phyloP scores from a whole-genome alignment of 2,329 filamentous ascomycete species.

The Grosmannia clavigera region DNA sequence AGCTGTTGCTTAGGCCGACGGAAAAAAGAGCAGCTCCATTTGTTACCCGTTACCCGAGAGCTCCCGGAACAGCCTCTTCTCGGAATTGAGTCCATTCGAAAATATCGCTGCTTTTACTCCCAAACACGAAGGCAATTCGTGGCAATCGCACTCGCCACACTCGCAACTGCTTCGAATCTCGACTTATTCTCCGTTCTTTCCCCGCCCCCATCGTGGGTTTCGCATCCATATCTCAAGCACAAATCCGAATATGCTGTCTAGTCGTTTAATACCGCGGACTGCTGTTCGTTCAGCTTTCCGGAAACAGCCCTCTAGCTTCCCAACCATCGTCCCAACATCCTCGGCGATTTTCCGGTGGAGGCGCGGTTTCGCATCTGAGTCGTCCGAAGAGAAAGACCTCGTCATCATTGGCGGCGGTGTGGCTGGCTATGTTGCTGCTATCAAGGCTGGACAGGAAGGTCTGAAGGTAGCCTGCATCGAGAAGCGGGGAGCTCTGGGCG shows the following conservation, averaged over 20 bases:
- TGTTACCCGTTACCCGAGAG: constrained; percentile 11
- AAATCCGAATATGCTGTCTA: constrained; percentile 41
- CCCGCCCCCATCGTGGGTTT: background rate
- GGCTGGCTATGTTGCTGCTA: constrained; percentile 95
- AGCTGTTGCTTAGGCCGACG: background rate
- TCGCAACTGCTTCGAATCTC: background rate
- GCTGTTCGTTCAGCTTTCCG: constrained; percentile 45
- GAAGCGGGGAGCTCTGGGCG: constrained; percentile 88
- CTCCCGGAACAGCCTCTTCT: constrained; percentile 6
- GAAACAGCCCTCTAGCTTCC: constrained; percentile 27
- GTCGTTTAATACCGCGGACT: constrained; percentile 47
- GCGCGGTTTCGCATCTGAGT: constrained; percentile 44
- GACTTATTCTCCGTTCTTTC: background rate
- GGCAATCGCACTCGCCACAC: background rate
- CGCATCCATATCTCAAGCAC: background rate
- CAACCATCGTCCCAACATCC: constrained; percentile 32
- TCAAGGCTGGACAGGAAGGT: constrained; percentile 96
- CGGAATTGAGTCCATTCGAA: background rate
- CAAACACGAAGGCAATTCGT: background rate
- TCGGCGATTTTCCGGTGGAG: constrained; percentile 35
- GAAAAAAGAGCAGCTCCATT: background rate
- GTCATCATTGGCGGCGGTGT: constrained; percentile 97
- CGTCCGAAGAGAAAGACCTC: constrained; percentile 81
- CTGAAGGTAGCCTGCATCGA: constrained; percentile 97
- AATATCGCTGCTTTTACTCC: background rate